Base-by-base conservation (phyloP, 106 monocot genomes). In the Cymbidium sinense region DNA sequence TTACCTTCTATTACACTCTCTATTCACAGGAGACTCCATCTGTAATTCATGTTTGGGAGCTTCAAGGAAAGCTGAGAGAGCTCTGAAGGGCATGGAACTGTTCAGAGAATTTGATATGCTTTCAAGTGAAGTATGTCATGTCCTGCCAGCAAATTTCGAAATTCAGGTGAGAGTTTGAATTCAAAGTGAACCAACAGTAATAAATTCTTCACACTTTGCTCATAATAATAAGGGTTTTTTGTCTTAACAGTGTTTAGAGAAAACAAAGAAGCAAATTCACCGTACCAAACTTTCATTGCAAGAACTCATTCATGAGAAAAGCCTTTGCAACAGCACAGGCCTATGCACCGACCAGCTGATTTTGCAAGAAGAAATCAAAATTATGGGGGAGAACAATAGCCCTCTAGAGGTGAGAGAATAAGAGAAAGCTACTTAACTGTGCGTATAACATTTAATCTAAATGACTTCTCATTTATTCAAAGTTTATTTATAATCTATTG, bases 281-380 rank as follows among this genome's bases (percentile, higher is more conserved):
- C 71, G 37, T 37, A 37, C 71, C 20, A 71, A 18, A 37, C 6
- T 37, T 21, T 71, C 71, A 71, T 71, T 71, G 2, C 71, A 71
- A 71, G 71, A 71, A n/a, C 71, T 71, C 34, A 37, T 71, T 71
- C 34, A 37, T 37, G 71, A 71, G 37, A 71, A 37, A 71, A 71
- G 19, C 36, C 37, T 71, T 35, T 71, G 71, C 36, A 71, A 71
- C 36, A 71, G n/a, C 71, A 71, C 18, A 71, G 71, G 37, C 6
- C 71, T 71, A 71, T 71, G 71, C 36, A 37, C 18, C 1, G 37
- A 21, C 36, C 34, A 71, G 20, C 36, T 11, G 6, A 35, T 35
- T 28, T 7, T 37, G 13, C 71, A 71, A 71, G 71, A 70, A 70
- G 70, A 35, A 35, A 31, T 20, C 7, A 31, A 71, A 71, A 71